These are phyloP conservation scores for Helianthus tuberosus DNA, from an alignment of 129 eudicot species.

Conservation along the genomic window DNA sequence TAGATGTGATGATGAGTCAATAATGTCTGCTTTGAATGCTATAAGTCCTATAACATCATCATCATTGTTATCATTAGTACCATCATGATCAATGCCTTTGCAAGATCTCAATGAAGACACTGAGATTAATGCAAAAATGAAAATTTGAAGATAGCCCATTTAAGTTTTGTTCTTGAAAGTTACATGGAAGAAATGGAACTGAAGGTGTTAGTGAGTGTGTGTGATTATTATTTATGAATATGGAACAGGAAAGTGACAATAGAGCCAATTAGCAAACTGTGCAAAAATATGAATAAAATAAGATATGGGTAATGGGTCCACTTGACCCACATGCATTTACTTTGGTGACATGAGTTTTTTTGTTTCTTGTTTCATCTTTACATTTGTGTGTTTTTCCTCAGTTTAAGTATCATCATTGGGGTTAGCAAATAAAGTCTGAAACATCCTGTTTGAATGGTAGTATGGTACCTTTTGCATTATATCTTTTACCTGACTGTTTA, in stretches of 20 bases:
- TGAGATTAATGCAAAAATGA: conserved; percentile 36
- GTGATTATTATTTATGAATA: conserved; percentile 21
- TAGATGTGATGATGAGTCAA: conserved; percentile 54
- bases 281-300: background rate
- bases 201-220: conserved; percentile 22
- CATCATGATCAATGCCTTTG: conserved; percentile 27
- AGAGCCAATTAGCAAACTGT: conserved; percentile 8
- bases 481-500: conserved; percentile 15
- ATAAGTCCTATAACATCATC: conserved; percentile 91
- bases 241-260: conserved; percentile 19
- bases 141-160: conserved; percentile 34
- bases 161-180: background rate
- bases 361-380: conserved; percentile 34
- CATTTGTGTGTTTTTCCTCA: conserved; percentile 32
- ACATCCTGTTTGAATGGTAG: conserved; percentile 8
- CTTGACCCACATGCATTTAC: conserved; percentile 38
- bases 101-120: conserved; percentile 27
- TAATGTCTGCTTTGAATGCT: conserved; percentile 75
- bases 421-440: conserved; percentile 12
- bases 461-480: conserved; percentile 24
- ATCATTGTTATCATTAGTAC: conserved; percentile 27
- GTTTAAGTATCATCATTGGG: conserved; percentile 34
- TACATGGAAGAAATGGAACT: conserved; percentile 14
- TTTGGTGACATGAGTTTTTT: conserved; percentile 32
- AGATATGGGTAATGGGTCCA: conserved; percentile 17